phyloP scores from a whole-genome alignment of 148 eudicot species.

The Chenopodium suecicum region DNA sequence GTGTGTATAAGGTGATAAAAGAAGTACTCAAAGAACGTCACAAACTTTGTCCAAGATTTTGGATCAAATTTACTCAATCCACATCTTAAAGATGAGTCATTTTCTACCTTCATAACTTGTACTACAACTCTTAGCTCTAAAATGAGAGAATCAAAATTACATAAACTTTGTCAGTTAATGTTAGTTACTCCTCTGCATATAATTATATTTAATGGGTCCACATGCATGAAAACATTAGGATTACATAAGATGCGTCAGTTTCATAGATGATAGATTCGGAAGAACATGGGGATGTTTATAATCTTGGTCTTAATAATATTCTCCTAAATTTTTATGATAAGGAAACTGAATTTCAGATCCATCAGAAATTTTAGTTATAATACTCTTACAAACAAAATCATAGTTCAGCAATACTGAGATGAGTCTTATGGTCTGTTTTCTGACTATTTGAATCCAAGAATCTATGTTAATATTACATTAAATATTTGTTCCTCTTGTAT shows the following conservation, averaged over 20 bases:
- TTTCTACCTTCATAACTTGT: neutral
- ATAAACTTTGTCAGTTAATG: conserved; percentile 5
- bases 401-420: neutral
- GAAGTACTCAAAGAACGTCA: neutral
- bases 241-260: neutral
- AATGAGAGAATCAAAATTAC: neutral
- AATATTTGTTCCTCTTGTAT: neutral
- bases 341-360: neutral
- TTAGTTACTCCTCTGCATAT: neutral
- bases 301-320: neutral
- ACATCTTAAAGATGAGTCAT: neutral
- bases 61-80: neutral
- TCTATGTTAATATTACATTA: conserved; percentile 1
- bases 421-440: neutral
- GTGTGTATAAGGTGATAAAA: too few relatives aligned
- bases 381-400: neutral
- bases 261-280: conserved; percentile 14
- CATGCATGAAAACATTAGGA: conserved; percentile 10
- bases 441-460: conserved; percentile 23
- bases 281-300: conserved; percentile 24
- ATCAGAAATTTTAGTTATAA: conserved; percentile 1
- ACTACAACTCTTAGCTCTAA: neutral
- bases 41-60: neutral
- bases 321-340: neutral
- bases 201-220: conserved; percentile 14